Base-by-base conservation (phyloP, 805 yeast genomes). In the Candida coquimbonensis region DNA sequence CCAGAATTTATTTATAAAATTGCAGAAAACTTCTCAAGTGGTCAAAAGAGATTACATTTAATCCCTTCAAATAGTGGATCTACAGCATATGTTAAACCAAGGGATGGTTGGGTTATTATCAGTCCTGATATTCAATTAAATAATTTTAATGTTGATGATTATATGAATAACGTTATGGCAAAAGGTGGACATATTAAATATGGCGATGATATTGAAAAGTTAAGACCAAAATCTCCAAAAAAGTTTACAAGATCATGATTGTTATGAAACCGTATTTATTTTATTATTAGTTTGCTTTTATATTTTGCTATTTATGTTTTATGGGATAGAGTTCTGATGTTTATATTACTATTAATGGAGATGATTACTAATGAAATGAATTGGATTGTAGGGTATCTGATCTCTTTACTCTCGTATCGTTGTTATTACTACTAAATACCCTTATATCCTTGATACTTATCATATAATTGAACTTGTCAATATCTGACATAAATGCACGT, bases 81-180 rank as follows among this genome's bases (percentile, higher is more conserved):
- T 50, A 75, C 82, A 35, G 75, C 74, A 33, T 83, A 85, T 31
- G 76, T 84, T 17, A 74, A 73, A 51, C 62, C 78, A 49, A 77
- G 96, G 57, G 81, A 80, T 9, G 98, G 98, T 6, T 90, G 98
- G 98, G 93, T 87, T 5, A 77, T 89, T 9, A 70, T 87, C 74
- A 75, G 89, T 55, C 96, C 96, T 1, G 96, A 89, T 64, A 78
- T 84, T 4, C 63, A 87, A 53, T 58, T 87, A 29, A 78, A 87
- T 60, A 87, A 87, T 59, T 87, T 90, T 50, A 68, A 69, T 7
- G 72, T 81, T 3, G 51, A 51, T 4, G 59, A 60, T 9, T 83
- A 75, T 59, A 68, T 69, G 43, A 56, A 56, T 17, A 78, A 77
- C 36, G 67, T 78, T 12, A 55, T 56, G 17, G 51, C 49, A 40